These are phyloP conservation scores for Cytospora mali DNA, from an alignment of 2,329 filamentous ascomycete genomes.

Conservation along the genomic window DNA sequence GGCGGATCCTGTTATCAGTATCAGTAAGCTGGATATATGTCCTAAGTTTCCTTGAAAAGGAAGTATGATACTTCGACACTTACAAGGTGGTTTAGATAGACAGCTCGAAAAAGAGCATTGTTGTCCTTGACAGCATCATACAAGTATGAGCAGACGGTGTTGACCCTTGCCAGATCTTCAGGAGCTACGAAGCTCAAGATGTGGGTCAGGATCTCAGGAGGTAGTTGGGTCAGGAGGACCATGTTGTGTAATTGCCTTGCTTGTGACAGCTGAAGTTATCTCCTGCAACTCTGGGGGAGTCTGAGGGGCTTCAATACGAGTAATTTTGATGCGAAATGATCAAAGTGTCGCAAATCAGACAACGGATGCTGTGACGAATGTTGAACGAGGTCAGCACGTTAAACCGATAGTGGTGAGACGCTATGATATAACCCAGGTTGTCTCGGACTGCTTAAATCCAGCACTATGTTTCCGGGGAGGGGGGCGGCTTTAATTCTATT, in stretches of 20 bases:
- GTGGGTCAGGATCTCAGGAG: conserved; percentile 64
- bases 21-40: background rate
- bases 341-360: background rate
- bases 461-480: background rate
- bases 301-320: background rate
- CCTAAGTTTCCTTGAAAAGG: background rate
- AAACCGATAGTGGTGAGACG: background rate
- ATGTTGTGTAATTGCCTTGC: conserved; percentile 29
- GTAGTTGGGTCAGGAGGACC: conserved; percentile 48
- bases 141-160: conserved; percentile 55
- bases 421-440: background rate
- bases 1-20: conserved; percentile 17
- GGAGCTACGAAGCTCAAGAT: conserved; percentile 61
- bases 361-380: background rate
- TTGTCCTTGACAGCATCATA: conserved; percentile 60
- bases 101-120: conserved; percentile 58
- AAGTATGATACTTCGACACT: conserved; percentile 24
- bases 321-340: background rate
- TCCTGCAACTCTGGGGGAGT: background rate
- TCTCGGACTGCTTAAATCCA: background rate
- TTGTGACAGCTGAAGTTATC: background rate
- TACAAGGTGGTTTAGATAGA: conserved; percentile 63
- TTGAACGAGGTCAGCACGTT: background rate
- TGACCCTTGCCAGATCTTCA: conserved; percentile 56
- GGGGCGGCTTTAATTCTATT: background rate